phyloP scores from a whole-genome alignment of 805 yeast genomes.

The Cyberlindnera xishuangbannaensis region DNA sequence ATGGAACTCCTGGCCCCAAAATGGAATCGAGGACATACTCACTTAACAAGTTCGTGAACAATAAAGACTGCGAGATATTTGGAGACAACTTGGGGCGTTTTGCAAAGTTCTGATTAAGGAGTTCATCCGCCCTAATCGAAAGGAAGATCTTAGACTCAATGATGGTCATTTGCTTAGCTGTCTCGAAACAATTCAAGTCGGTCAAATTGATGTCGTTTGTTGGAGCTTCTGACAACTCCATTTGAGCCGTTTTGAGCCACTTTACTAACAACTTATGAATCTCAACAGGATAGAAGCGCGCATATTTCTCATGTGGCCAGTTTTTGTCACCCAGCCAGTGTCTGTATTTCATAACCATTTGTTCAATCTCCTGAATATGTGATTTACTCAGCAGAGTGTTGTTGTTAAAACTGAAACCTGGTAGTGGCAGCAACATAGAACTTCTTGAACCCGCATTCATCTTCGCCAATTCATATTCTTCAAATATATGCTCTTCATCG shows the following conservation, averaged over 20 bases:
- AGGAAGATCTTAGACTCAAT: constrained; percentile 66
- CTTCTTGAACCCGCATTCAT: constrained; percentile 37
- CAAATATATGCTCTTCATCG: constrained; percentile 43
- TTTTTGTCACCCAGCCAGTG: constrained; percentile 32
- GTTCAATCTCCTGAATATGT: constrained; percentile 35
- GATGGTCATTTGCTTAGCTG: constrained; percentile 71
- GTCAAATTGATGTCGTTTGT: constrained; percentile 16
- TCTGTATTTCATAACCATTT: constrained; percentile 46
- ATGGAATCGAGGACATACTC: constrained; percentile 69
- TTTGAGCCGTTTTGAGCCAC: constrained; percentile 53
- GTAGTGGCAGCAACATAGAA: constrained; percentile 28
- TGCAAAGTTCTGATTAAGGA: constrained; percentile 57
- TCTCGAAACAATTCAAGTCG: constrained; percentile 61
- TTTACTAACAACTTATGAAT: constrained; percentile 29
- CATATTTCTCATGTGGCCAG: constrained; percentile 21
- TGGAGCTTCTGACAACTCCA: constrained; percentile 21
- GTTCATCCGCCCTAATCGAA: constrained; percentile 56
- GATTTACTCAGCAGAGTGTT: constrained; percentile 21
- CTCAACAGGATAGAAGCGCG: constrained; percentile 22
- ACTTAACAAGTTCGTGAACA: constrained; percentile 67
- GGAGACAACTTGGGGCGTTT: constrained; percentile 56
- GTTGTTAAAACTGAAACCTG: constrained; percentile 21
- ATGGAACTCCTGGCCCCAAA: constrained; percentile 43
- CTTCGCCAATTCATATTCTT: constrained; percentile 50
- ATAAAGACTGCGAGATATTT: constrained; percentile 52